These are phyloP conservation scores for Fusarium buxicola DNA, from an alignment of 2,329 filamentous ascomycete genomes.

Conservation along the genomic window DNA sequence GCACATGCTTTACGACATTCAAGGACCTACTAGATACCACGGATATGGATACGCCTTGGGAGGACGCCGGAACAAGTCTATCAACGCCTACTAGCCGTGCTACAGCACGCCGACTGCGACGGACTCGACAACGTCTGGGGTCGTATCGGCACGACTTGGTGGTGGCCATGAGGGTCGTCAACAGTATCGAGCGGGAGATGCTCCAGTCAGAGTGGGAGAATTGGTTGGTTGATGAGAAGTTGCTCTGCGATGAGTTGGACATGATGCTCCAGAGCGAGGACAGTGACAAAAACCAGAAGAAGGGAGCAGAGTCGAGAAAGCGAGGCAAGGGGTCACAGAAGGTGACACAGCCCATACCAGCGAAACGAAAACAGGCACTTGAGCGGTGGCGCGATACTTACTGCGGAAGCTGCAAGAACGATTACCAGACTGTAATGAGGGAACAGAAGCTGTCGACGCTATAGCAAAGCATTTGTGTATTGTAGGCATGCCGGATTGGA, in stretches of 20 bases:
- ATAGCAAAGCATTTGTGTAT: slow-evolving; percentile 4
- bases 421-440: slow-evolving; percentile 52
- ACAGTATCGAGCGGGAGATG: slow-evolving; percentile 88
- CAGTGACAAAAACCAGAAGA: slow-evolving; percentile 28
- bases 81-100: slow-evolving; percentile 62
- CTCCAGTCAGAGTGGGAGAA: slow-evolving; percentile 91
- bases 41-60: slow-evolving; percentile 67
- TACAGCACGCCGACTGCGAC: slow-evolving; percentile 74
- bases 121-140: slow-evolving; percentile 85
- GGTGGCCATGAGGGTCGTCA: slow-evolving; percentile 90
- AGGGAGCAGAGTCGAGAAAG: slow-evolving; percentile 29
- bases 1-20: slow-evolving; percentile 72
- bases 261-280: slow-evolving; percentile 54
- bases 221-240: slow-evolving; percentile 85
- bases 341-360: slow-evolving; percentile 46
- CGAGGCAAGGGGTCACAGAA: slow-evolving; percentile 48
- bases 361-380: slow-evolving; percentile 53
- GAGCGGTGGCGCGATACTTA: slow-evolving; percentile 64
- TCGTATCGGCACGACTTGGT: slow-evolving; percentile 89
- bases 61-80: slow-evolving; percentile 62
- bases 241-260: slow-evolving; percentile 75
- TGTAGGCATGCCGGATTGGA: background rate
- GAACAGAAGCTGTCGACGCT: slow-evolving; percentile 46
- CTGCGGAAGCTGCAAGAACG: slow-evolving; percentile 66
- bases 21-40: slow-evolving; percentile 67